These are phyloP conservation scores for Podospora pseudoanserina DNA, from an alignment of 495 filamentous ascomycete genomes.

Conservation along the genomic window DNA sequence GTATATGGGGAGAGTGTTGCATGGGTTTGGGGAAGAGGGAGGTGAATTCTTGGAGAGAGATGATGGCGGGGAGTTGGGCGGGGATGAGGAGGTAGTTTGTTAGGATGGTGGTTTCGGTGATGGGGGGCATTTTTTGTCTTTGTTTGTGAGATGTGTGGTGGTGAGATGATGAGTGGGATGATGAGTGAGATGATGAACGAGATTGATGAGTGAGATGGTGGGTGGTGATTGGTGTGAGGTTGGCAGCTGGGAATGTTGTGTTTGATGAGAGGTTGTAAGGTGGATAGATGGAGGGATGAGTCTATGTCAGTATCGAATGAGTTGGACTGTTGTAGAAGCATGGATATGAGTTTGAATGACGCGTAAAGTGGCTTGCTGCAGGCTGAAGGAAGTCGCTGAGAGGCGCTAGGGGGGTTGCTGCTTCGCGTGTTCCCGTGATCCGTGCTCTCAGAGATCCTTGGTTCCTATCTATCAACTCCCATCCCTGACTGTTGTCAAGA, in stretches of 20 bases:
- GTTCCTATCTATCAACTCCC: constrained; percentile 3
- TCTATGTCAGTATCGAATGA: not conserved
- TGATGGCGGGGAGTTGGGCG: constrained; percentile 64
- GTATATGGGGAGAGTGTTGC: constrained; percentile 67
- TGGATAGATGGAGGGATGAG: not conserved
- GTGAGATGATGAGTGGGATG: not conserved
- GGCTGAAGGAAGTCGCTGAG: not conserved
- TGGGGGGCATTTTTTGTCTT: constrained; percentile 30
- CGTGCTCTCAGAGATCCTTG: constrained; percentile 12
- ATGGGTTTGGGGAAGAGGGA: constrained; percentile 69
- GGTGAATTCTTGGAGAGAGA: constrained; percentile 71
- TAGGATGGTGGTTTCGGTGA: constrained; percentile 65
- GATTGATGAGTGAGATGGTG: not conserved
- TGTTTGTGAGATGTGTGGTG: not conserved
- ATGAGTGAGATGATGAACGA: not conserved
- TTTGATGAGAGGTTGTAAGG: not conserved
- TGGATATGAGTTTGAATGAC: not conserved
- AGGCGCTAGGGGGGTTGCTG: not conserved
- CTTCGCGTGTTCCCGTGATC: constrained; percentile 31
- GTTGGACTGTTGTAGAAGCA: not conserved
- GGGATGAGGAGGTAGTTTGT: constrained; percentile 73
- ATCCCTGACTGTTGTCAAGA: not conserved
- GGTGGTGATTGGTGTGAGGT: not conserved
- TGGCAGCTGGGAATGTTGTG: not conserved
- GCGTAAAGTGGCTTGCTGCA: not conserved